A percentile compares a stretch with the other conserved stretches of the same genome.
Conservation (phyloP, 192 early-diverging fungal species). For the Backusella macrospora region DNA sequence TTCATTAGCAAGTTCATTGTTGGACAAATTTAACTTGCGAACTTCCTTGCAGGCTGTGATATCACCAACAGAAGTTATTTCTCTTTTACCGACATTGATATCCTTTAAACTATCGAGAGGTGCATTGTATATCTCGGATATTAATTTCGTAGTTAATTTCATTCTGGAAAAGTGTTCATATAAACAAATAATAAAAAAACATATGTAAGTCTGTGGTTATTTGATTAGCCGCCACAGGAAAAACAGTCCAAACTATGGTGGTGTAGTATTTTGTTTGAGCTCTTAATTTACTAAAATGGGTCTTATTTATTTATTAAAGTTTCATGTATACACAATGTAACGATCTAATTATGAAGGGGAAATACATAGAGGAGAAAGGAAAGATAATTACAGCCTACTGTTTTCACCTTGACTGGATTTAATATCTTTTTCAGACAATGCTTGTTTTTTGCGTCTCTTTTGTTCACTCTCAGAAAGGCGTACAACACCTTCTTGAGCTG, state of each 20-base stretch:
- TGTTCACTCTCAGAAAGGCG: constrained; percentile 37
- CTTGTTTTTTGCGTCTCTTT: background rate
- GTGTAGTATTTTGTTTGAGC: too few relatives aligned
- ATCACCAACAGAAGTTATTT: constrained; percentile 70
- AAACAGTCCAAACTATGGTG: background rate
- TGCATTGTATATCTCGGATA: constrained; percentile 37
- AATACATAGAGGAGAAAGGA: background rate
- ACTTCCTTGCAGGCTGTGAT: constrained; percentile 63
- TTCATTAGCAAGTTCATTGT: constrained; percentile 58
- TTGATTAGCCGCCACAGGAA: constrained; percentile 1
- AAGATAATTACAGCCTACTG: background rate
- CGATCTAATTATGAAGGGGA: background rate
- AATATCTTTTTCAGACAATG: background rate
- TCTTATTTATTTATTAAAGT: too few relatives aligned
- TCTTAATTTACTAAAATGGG: too few relatives aligned
- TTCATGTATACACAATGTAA: background rate
- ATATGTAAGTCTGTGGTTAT: background rate
- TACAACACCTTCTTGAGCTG: constrained; percentile 86
- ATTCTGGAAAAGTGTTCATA: constrained; percentile 21
- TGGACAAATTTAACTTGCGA: constrained; percentile 61
- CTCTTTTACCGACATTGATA: constrained; percentile 56
- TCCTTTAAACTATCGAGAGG: constrained; percentile 56
- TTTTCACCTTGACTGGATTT: background rate
- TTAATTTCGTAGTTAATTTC: constrained; percentile 54
- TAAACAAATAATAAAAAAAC: background rate